Evolutionary conservation across 306 rosid genomes (phyloP), one percentile per base, ranked within the genome.

Genomic region (Vigna unguiculata): DNA sequence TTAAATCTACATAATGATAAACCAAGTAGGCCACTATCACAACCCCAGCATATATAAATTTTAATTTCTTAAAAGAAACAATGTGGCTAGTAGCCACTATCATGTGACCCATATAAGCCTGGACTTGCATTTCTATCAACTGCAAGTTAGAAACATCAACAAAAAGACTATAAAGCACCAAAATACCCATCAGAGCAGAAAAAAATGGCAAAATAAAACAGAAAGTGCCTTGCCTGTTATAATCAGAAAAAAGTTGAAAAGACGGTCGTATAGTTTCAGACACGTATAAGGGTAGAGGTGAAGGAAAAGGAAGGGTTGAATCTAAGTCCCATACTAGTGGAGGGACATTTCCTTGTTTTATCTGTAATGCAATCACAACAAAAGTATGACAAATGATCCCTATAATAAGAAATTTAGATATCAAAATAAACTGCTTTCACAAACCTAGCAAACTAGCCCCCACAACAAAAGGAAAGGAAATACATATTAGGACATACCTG

Each of bases 311-410:
- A 85, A 93, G 96, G 69, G 55, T 83, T 71, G 94, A 90, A 82
- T 93, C 97, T 58, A 90, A 85, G 85, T 93, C 98, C 96, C 93
- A 91, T 32, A 91, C 97, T 48, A 85, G 77, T 28, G 90, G 86
- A 47, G 81, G 48, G 66, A 58, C 75, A 79, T 80, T 88, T 55
- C 83, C 87, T 34, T 75, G 76, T 72, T 81, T 86, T 77, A 69
- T 87, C 94, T 93, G 93, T 51, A 60, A 79, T 36, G 43, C 77
- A 83, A 70, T 61, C 77, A 58, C 30, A 72, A 69, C 20, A 59
- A 43, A 34, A 67, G 66, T 61, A 81, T 72, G 85, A 64, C 41
- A 72, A 78, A 51, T 78, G 52, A 68, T 55, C 53, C 70, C 24
- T 68, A 22, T 28, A 36, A 63, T 81, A 62, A 22, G 24, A 80